These are phyloP conservation scores for Saposhnikovia divaricata DNA, from an alignment of 129 eudicot genomes.

Conservation along the genomic window DNA sequence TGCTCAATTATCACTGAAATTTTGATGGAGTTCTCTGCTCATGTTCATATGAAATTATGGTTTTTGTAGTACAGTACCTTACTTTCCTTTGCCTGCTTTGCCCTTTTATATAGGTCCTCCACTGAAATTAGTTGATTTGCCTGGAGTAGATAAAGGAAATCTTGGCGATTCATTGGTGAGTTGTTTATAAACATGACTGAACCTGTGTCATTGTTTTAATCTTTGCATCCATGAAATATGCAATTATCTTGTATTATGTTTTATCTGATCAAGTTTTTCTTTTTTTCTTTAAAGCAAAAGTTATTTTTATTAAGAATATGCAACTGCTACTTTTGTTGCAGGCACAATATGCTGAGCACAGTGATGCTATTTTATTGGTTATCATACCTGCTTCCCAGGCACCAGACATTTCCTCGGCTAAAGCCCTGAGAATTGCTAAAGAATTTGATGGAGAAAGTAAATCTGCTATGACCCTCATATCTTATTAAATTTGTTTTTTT, in stretches of 20 bases:
- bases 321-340: slow-evolving; percentile 23
- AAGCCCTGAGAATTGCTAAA: slow-evolving; percentile 88
- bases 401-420: slow-evolving; percentile 80
- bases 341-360: slow-evolving; percentile 82
- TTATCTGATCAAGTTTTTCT: background rate
- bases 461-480: slow-evolving; percentile 19
- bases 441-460: slow-evolving; percentile 85
- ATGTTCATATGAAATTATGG: background rate
- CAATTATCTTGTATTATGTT: background rate
- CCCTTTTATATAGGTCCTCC: slow-evolving; percentile 59
- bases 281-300: background rate
- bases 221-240: background rate
- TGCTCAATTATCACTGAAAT: background rate
- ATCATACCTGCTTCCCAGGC: slow-evolving; percentile 90
- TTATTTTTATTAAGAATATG: background rate
- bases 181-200: slow-evolving; percentile 2
- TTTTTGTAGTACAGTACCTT: background rate
- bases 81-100: slow-evolving; percentile 3
- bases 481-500: background rate
- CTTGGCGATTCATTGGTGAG: slow-evolving; percentile 91
- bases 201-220: background rate
- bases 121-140: slow-evolving; percentile 84
- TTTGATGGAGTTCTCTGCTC: background rate
- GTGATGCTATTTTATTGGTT: slow-evolving; percentile 83
- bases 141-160: slow-evolving; percentile 89